These are phyloP conservation scores for Dentipellis fragilis DNA, from an alignment of 768 basidiomycete species.

Conservation along the genomic window DNA sequence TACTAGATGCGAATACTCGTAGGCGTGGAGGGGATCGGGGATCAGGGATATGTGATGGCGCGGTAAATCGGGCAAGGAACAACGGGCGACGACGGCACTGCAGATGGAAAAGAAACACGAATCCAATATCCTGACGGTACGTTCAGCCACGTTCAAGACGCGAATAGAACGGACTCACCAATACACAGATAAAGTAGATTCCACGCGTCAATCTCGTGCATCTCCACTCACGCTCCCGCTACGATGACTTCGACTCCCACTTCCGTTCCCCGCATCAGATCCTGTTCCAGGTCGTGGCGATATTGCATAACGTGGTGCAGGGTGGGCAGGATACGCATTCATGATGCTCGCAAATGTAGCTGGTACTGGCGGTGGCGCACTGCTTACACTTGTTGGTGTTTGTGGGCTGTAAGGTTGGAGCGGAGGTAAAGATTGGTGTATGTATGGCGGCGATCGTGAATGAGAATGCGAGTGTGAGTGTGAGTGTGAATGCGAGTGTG, in stretches of 20 bases:
- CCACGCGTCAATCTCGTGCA: background rate
- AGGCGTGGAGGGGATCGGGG: background rate
- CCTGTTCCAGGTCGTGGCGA: conserved; percentile 19
- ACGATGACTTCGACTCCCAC: conserved; percentile 6
- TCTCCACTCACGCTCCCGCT: conserved; percentile 6
- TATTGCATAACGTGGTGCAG: conserved; percentile 22
- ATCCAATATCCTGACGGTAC: background rate
- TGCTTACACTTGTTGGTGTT: conserved; percentile 15
- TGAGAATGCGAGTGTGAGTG: conserved; percentile 17
- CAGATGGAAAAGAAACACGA: background rate
- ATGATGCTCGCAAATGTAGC: conserved; percentile 60
- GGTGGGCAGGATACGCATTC: conserved; percentile 54
- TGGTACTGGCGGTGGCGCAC: conserved; percentile 27
- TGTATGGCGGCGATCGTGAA: conserved; percentile 17
- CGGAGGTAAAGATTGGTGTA: conserved; percentile 4
- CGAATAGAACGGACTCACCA: background rate
- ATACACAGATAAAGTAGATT: background rate
- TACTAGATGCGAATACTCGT: background rate
- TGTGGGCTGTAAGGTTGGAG: conserved; percentile 17
- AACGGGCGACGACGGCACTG: background rate
- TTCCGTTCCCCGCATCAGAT: conserved; percentile 19
- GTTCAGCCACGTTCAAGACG: background rate
- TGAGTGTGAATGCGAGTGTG: background rate
- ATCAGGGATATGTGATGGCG: too few species aligned
- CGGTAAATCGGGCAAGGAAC: too few species aligned